Base-by-base conservation (phyloP, 2,329 filamentous ascomycete genomes). In the Xylaria sp. region DNA sequence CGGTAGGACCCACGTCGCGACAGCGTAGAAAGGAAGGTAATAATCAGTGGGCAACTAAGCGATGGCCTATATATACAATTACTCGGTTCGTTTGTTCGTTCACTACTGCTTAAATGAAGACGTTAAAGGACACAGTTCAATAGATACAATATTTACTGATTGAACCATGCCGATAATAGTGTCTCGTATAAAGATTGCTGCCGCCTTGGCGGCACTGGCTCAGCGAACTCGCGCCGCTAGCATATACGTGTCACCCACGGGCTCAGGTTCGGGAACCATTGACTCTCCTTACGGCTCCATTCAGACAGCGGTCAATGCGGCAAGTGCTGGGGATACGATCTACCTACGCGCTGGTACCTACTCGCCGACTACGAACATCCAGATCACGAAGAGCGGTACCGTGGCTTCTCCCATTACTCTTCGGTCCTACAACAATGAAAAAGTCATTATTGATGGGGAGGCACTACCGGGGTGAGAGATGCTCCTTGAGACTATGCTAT, bases 381-480 rank as follows among this genome's bases (percentile, higher is more conserved):
- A 85, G 72, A 80, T 86, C 74, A 82, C 77, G 52, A 82, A 82
- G 65, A 81, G 80, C 41, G 84, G 84, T 32, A 83, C 80, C 0
- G 71, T 77, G 15, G 76, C 79, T 0, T 75, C 79, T 1, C 83
- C 82, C 1, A 82, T 82, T 57, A 83, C 82, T 0, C 73, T 86
- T 37, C 77, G 78, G 15, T 78, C 83, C 0, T 86, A 85, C 66
- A 74, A 78, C 12, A 74, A 73, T 6, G 84, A 86, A 70, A 80
- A 80, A 51, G 83, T 84, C 2, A 79, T 84, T 63, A 79, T 86
- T 18, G 82, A 86, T 71, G 84, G 84, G 44, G 84, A 86, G 63
- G 75, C 32, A 4, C 68, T 81, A 1, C 75, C 68, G 1, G 80
- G 82, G 70, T 73, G n/a, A 62, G 62, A 23, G 34, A 37, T 37